Conservation (phyloP, 371 early-diverging fungal species). For the Dichotomocladium elegans region DNA sequence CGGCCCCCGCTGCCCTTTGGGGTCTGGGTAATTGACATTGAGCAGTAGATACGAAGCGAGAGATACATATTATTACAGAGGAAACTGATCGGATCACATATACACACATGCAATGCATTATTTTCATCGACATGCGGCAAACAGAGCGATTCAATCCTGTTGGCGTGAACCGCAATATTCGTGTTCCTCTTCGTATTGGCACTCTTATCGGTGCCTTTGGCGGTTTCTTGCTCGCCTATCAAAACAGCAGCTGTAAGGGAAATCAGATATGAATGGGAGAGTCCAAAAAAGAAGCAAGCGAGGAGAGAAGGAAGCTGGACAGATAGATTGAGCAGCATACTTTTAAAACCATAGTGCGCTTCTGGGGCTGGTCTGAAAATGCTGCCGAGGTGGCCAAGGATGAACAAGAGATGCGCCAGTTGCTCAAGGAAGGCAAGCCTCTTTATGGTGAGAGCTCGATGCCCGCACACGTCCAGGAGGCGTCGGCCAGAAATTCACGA, state of each 20-base stretch:
- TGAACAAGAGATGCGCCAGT: constrained; percentile 60
- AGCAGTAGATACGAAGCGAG: background rate
- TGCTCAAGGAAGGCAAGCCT: constrained; percentile 65
- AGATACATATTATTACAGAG: too few relatives aligned
- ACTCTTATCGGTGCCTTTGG: constrained; percentile 58
- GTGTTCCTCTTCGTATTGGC: constrained; percentile 48
- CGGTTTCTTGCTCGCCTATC: constrained; percentile 70
- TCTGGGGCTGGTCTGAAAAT: constrained; percentile 94
- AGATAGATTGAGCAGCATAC: background rate
- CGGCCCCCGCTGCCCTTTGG: constrained; percentile 71
- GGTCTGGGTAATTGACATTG: constrained; percentile 63
- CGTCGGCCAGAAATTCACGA: constrained; percentile 69
- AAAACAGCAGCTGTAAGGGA: constrained; percentile 62
- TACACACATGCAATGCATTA: too few relatives aligned
- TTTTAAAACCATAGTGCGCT: constrained; percentile 61
- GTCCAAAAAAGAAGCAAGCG: background rate
- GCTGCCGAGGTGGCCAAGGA: constrained; percentile 73
- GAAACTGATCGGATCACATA: too few relatives aligned
- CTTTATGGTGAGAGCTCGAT: constrained; percentile 67
- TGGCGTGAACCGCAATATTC: constrained; percentile 42
- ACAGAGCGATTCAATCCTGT: constrained; percentile 46
- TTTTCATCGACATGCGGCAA: background rate
- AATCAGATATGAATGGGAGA: background rate
- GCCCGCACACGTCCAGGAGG: constrained; percentile 60
- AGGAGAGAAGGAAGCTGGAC: background rate